Percentiles rank a stretch among this genome's conserved stretches.
phyloP scores from a whole-genome alignment of 148 eudicot species.

The Vaccinium corymbosum region DNA sequence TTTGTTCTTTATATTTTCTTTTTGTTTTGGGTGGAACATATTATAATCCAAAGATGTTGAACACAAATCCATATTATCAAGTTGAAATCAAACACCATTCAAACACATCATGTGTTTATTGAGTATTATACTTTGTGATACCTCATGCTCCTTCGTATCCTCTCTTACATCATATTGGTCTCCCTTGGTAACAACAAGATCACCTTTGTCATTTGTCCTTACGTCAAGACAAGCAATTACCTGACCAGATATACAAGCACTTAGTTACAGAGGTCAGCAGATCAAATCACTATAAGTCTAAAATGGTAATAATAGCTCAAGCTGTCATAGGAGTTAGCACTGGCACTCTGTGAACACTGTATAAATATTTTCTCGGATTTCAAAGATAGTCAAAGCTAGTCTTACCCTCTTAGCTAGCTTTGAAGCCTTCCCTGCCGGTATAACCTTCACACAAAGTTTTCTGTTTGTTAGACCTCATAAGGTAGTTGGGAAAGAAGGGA shows the following conservation, averaged over 20 bases:
- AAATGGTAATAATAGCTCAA: not conserved
- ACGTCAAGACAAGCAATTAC: slow-evolving; percentile 99
- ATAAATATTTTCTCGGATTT: not conserved
- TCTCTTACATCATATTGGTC: slow-evolving; percentile 99
- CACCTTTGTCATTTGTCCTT: slow-evolving; percentile 90
- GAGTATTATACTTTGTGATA: slow-evolving; percentile 15
- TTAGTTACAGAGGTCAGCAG: not conserved
- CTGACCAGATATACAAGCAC: slow-evolving; percentile 29
- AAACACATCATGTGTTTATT: not conserved
- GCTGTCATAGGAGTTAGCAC: not conserved
- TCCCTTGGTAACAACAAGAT: slow-evolving; percentile 98
- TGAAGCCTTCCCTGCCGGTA: slow-evolving; percentile 66
- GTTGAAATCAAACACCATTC: not conserved
- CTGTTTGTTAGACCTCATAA: slow-evolving; percentile 29
- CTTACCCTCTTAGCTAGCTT: slow-evolving; percentile 93
- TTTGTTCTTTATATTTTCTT: not conserved
- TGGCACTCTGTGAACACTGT: not conserved
- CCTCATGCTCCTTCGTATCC: slow-evolving; percentile 78
- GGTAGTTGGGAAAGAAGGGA: slow-evolving; percentile 4
- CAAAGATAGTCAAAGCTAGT: not conserved
- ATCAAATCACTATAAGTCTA: not conserved
- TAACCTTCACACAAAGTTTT: slow-evolving; percentile 60
- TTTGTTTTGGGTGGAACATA: not conserved
- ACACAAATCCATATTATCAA: not conserved
- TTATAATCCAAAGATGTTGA: not conserved